A percentile compares a stretch with the other conserved stretches of the same genome.
These are phyloP conservation scores for Aspergillus hancockii DNA, from an alignment of 495 filamentous ascomycete genomes.

Conservation along the genomic window DNA sequence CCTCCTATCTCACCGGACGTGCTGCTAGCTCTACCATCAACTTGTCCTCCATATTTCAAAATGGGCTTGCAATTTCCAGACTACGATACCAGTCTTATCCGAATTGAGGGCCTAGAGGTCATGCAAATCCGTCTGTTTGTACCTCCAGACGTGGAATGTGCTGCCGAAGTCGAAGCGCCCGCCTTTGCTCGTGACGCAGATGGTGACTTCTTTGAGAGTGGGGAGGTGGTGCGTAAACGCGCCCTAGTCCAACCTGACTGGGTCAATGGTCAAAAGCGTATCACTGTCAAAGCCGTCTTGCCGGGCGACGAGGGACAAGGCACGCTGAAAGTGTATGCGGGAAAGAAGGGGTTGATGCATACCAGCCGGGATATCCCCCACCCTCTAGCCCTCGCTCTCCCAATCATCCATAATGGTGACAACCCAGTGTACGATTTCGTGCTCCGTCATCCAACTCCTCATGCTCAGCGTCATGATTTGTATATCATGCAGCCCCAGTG, in stretches of 20 bases:
- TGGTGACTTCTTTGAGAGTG: slow-evolving; percentile 91
- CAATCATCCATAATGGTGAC: slow-evolving; percentile 83
- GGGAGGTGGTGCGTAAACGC: slow-evolving; percentile 80
- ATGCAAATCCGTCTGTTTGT: slow-evolving; percentile 85
- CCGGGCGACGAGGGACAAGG: slow-evolving; percentile 89
- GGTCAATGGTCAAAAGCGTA: slow-evolving; percentile 82
- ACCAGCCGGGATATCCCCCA: slow-evolving; percentile 93
- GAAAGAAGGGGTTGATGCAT: slow-evolving; percentile 92
- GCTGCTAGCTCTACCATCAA: slow-evolving; percentile 79
- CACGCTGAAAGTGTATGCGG: slow-evolving; percentile 90
- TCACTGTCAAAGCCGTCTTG: slow-evolving; percentile 87
- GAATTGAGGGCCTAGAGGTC: slow-evolving; percentile 89
- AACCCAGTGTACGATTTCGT: slow-evolving; percentile 95
- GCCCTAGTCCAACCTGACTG: slow-evolving; percentile 91
- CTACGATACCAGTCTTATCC: slow-evolving; percentile 85
- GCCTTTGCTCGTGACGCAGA: slow-evolving; percentile 79
- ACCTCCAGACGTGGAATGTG: slow-evolving; percentile 85
- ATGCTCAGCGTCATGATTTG: slow-evolving; percentile 93
- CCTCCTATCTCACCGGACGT: slow-evolving; percentile 83
- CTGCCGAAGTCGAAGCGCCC: slow-evolving; percentile 87
- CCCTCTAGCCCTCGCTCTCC: slow-evolving; percentile 85
- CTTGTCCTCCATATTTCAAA: slow-evolving; percentile 87
- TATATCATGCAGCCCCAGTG: slow-evolving; percentile 97
- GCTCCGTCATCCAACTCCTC: slow-evolving; percentile 90
- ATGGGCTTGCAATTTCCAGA: slow-evolving; percentile 74